Evolutionary conservation across 768 basidiomycete species (phyloP), one percentile per base, ranked within the genome.

Genomic region (Ramaria sp.): DNA sequence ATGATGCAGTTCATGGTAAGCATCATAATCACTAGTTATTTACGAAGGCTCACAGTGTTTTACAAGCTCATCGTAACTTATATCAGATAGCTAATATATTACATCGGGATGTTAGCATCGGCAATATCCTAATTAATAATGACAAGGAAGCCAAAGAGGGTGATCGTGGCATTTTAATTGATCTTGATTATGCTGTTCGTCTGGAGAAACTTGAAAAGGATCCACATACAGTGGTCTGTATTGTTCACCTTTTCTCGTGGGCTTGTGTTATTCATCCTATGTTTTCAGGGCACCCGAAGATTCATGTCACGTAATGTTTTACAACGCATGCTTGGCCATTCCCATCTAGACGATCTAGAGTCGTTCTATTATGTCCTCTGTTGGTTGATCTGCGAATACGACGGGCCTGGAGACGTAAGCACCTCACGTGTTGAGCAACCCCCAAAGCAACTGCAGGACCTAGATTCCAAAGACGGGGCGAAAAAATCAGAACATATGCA

Each of bases 351-450:
- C 44, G 53, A 55, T 24, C 24, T 55, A n/a, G 53, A 55, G 45
- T 55, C 53, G 15, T 55, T 55, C 34, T 30, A 45, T 36, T 44
- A 55, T 25, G 53, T 55, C 8, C 34, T 55, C 1, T 34, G 43
- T 5, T 55, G 53, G 41, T 16, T 44, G 13, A 32, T 47, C 4
- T 55, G 42, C 22, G 34, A 16, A 55, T 55, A 55, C 34, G 22
- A 34, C 12, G 42, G 42, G n/a, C 53, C 48, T 28, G 48, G 48
- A 16, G 48, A 50, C 32, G n/a, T 34, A 5, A 9, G 16, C 16
- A n/a, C 24, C 24, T 34, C 34, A 1, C 48, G 24, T 28, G 15
- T 50, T 16, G 12, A 7, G 7, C 6, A 50, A 20, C 18, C 27
- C 24, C 48, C 48, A 16, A 6, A 3, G 18, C 24, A 16, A 5